Evolutionary conservation across 1,284 basidiomycete genomes (phyloP).

Genomic region (Dichomitus squalens): DNA sequence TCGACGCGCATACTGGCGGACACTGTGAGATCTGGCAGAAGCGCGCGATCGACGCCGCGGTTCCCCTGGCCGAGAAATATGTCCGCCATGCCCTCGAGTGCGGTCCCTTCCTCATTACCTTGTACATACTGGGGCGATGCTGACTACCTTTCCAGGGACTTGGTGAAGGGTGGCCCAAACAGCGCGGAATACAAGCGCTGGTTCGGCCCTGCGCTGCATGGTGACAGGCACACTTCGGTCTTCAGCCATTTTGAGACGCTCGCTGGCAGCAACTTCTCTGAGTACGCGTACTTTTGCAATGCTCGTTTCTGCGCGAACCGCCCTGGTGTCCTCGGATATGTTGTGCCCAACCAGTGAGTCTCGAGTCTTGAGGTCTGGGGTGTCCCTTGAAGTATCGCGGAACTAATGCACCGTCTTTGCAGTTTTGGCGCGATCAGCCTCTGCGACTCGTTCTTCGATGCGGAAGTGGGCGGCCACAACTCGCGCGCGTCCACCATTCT

Average conservation of each 20-base stretch:
- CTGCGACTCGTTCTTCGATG: conserved; percentile 51
- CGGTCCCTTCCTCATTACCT: background rate
- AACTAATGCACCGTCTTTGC: background rate
- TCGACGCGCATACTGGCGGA: background rate
- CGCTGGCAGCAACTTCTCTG: conserved; percentile 34
- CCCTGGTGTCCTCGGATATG: conserved; percentile 20
- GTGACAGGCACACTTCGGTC: conserved; percentile 31
- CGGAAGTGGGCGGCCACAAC: conserved; percentile 47
- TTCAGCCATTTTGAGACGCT: conserved; percentile 41
- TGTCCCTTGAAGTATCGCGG: no score
- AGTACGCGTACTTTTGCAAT: conserved; percentile 45
- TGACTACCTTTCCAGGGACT: background rate
- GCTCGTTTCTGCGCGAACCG: conserved; percentile 4
- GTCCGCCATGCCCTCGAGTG: conserved; percentile 4
- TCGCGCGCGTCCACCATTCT: conserved; percentile 38
- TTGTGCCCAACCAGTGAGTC: conserved; percentile 14
- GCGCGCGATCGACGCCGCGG: background rate
- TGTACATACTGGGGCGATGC: background rate
- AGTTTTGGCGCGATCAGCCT: conserved; percentile 44
- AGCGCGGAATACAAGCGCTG: conserved; percentile 24
- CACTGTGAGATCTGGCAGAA: conserved; percentile 7
- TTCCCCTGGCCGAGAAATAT: conserved; percentile 4
- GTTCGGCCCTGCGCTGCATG: conserved; percentile 3
- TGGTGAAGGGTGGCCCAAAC: background rate
- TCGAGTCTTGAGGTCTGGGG: background rate